A percentile compares a stretch with the other conserved stretches of the same genome.
phyloP scores from a whole-genome alignment of 176 grass and related monocot species.

The Oryza meridionalis region DNA sequence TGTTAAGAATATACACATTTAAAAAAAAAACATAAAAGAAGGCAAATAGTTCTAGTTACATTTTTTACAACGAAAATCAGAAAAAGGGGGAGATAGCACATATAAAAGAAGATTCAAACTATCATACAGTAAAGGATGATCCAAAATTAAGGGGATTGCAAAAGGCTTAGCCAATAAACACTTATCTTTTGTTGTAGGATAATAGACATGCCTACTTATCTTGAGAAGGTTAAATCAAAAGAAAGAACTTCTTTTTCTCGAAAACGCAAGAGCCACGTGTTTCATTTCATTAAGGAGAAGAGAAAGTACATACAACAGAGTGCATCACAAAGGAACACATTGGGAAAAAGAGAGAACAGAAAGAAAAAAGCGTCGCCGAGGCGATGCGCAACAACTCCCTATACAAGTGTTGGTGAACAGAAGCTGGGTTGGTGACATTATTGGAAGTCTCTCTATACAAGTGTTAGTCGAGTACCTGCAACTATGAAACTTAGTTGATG shows the following conservation, averaged over 20 bases:
- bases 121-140: background rate
- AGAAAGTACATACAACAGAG: too few species aligned
- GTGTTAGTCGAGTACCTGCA: too few species aligned
- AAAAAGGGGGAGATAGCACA: background rate
- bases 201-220: background rate
- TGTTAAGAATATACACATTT: background rate
- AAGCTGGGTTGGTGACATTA: too few species aligned
- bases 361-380: too few species aligned
- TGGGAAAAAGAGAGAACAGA: too few species aligned
- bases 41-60: background rate
- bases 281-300: too few species aligned
- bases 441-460: too few species aligned
- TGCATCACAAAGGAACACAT: too few species aligned
- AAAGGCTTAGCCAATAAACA: background rate
- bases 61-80: background rate
- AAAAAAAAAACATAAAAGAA: background rate
- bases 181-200: background rate
- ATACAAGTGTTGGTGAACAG: too few species aligned
- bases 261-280: too few species aligned
- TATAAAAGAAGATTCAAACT: background rate
- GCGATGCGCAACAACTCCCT: too few species aligned
- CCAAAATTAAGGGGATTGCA: background rate
- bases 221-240: background rate
- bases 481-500: too few species aligned
- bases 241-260: background rate